These are phyloP conservation scores for Pythium grandisporangium DNA, from an alignment of 352 stramenopile species.

Conservation along the genomic window DNA sequence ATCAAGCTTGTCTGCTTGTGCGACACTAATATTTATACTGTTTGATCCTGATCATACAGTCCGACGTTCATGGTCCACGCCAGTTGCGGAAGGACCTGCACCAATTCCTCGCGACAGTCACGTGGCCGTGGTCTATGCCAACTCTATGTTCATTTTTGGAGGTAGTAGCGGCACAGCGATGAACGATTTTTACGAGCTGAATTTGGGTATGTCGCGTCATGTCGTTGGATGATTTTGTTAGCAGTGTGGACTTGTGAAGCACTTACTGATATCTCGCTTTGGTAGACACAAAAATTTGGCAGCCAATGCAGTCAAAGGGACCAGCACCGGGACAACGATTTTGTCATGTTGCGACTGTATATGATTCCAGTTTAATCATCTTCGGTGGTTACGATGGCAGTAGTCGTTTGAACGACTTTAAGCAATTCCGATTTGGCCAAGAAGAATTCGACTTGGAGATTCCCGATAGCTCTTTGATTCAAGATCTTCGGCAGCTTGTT, in stretches of 20 bases:
- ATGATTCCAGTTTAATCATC: constrained; percentile 91
- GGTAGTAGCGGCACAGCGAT: constrained; percentile 94
- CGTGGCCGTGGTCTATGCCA: constrained; percentile 89
- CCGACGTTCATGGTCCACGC: constrained; percentile 80
- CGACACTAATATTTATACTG: not conserved
- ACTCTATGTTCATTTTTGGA: constrained; percentile 95
- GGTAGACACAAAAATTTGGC: constrained; percentile 58
- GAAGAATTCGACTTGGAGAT: constrained; percentile 78
- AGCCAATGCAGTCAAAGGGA: constrained; percentile 67
- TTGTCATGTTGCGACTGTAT: constrained; percentile 92
- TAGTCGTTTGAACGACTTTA: constrained; percentile 93
- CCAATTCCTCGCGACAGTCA: constrained; percentile 96
- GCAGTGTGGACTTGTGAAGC: not conserved
- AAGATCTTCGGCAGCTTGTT: constrained; percentile 61
- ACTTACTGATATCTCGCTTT: not conserved
- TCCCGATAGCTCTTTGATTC: constrained; percentile 73
- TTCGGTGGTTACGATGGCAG: constrained; percentile 96
- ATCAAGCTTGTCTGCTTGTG: not conserved
- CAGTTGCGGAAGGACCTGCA: constrained; percentile 83
- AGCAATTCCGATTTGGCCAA: constrained; percentile 84
- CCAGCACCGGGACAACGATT: constrained; percentile 90
- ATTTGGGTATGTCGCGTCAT: constrained; percentile 30
- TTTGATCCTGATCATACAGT: too few relatives aligned
- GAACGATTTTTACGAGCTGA: constrained; percentile 97
- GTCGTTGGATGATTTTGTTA: not conserved